These are phyloP conservation scores for Arachis stenosperma DNA, from an alignment of 306 rosid species.

Conservation along the genomic window DNA sequence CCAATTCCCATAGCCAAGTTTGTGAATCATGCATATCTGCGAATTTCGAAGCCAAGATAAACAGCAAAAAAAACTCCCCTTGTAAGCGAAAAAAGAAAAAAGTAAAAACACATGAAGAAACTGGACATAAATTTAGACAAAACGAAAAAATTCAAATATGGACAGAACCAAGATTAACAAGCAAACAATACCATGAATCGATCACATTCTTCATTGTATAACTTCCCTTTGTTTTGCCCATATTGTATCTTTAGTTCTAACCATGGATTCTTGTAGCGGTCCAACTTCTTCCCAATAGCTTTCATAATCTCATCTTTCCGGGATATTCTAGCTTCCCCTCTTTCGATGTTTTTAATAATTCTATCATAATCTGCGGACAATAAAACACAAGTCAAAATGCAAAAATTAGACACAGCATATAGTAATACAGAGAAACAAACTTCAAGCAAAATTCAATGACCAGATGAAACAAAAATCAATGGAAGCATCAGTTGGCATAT, in stretches of 20 bases:
- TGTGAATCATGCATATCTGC: slow-evolving; percentile 98
- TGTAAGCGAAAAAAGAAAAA: not conserved
- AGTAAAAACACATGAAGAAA: not conserved
- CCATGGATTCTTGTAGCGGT: slow-evolving; percentile 99
- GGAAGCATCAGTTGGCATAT: not conserved
- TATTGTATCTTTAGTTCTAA: slow-evolving; percentile 92
- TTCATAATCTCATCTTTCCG: slow-evolving; percentile 98
- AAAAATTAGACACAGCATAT: not conserved
- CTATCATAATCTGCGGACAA: slow-evolving; percentile 81
- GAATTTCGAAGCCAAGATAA: slow-evolving; percentile 20
- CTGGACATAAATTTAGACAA: not conserved
- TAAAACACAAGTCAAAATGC: slow-evolving; percentile 5
- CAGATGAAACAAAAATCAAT: no score
- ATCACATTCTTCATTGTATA: slow-evolving; percentile 98
- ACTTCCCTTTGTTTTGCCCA: slow-evolving; percentile 97
- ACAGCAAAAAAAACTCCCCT: not conserved
- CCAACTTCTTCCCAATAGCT: slow-evolving; percentile 97
- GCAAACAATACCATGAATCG: slow-evolving; percentile 80
- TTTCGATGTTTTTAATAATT: slow-evolving; percentile 93
- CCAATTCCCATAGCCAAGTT: slow-evolving; percentile 99
- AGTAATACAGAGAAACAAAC: not conserved
- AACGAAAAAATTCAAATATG: slow-evolving; percentile 3
- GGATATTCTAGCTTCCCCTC: slow-evolving; percentile 98
- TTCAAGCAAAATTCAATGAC: not conserved
- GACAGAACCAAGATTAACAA: not conserved